Base-by-base conservation (phyloP, 345 rosid genomes). In the Trapa bicornis region DNA sequence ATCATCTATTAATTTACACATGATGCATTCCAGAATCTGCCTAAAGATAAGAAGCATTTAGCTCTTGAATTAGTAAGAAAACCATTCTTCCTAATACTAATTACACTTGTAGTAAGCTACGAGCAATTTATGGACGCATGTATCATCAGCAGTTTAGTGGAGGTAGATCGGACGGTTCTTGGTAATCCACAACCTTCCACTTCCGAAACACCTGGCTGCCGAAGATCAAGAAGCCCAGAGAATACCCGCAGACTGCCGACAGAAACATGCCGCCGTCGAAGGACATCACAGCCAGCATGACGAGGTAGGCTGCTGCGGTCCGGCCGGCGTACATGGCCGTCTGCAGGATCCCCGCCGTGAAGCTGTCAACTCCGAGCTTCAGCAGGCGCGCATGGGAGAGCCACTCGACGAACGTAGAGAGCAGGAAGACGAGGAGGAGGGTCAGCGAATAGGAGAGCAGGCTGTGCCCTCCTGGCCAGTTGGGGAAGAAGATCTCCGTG, bases 241-340 rank as follows among this genome's bases (percentile, higher is more conserved):
- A 29, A 43, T 76, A 65, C 0, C 85, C 80, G 1, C 65, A 64
- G 29, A 79, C 68, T 4, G 80, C 77, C 36, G 74, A 74, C 5
- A 79, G 9, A 1, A 81, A 2, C 5, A 72, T 71, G 3, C 79
- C 74, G 2, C 41, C 22, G n/a, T 76, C 60, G 14, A 71, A 75
- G 0, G 85, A 77, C 81, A 81, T 79, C 53, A 81, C 68, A 0
- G 76, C 76, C 3, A 79, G 62, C 85, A 81, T 81, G 2, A 73
- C 67, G 65, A 81, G 12, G 67, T 75, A 77, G 41, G 73, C 78
- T 8, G 62, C 73, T 1, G 53, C 65, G 1, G 69, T 61, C 56
- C 78, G 77, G 4, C 74, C 41, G 37, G 47, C 33, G 9, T 70
- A 71, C 79, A 77, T 41, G 3, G 37, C 32, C 0, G 81, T 77